phyloP scores from a whole-genome alignment of 805 yeast species.

The Candida sanyiensis region DNA sequence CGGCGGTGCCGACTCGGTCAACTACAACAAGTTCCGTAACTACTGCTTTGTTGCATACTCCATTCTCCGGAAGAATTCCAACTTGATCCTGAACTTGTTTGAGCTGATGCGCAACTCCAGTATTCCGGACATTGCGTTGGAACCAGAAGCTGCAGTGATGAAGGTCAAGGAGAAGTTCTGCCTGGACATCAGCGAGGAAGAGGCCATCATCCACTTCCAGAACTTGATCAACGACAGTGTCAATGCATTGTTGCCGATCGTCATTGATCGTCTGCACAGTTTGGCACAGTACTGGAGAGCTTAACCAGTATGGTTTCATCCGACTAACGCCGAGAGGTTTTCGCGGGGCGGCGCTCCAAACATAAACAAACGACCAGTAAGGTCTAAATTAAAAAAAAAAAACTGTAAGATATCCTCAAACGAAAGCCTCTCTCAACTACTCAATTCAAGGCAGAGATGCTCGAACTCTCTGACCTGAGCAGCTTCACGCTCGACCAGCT shows the following conservation, averaged over 20 bases:
- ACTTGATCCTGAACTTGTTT: slow-evolving; percentile 81
- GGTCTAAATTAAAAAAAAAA: no score
- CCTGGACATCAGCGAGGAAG: slow-evolving; percentile 90
- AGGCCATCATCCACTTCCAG: slow-evolving; percentile 92
- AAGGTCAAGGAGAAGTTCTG: slow-evolving; percentile 94
- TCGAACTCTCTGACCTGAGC: no score
- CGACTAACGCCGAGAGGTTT: no score
- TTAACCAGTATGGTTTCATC: no score
- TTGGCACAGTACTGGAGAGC: slow-evolving; percentile 98
- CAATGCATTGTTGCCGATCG: slow-evolving; percentile 87
- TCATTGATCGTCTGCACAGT: slow-evolving; percentile 90
- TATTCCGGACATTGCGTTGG: slow-evolving; percentile 83
- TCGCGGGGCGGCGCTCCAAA: no score
- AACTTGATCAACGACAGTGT: slow-evolving; percentile 91
- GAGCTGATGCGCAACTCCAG: slow-evolving; percentile 92
- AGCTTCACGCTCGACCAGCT: slow-evolving; percentile 25
- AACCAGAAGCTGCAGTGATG: slow-evolving; percentile 79
- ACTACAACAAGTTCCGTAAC: slow-evolving; percentile 80
- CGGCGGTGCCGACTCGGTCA: slow-evolving; percentile 88
- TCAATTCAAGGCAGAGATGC: no score
- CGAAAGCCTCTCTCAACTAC: no score
- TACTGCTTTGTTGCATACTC: slow-evolving; percentile 94
- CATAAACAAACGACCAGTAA: no score
- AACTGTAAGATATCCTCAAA: no score
- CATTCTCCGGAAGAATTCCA: slow-evolving; percentile 82